Evolutionary conservation across 208 protist species (phyloP).

Genomic region (Acanthamoeba castellanii): DNA sequence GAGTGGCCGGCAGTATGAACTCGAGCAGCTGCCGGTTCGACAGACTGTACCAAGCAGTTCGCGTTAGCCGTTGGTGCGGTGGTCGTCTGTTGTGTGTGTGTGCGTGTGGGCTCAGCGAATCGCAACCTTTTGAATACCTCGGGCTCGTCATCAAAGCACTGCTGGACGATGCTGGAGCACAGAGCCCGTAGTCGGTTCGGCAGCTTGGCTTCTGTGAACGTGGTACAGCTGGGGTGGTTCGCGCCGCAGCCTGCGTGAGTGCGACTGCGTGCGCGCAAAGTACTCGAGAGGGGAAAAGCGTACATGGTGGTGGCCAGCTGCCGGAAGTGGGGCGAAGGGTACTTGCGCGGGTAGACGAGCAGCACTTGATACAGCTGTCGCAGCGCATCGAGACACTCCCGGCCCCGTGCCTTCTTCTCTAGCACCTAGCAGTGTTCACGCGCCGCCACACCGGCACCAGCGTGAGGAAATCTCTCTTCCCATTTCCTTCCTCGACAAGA

Average conservation of each 20-base stretch:
- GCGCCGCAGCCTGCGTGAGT: no score
- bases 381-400: background rate
- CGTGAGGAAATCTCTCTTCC: background rate
- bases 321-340: background rate
- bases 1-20: slow-evolving; percentile 14
- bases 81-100: no score
- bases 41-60: background rate
- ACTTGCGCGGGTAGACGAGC: background rate
- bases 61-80: no score
- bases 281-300: background rate
- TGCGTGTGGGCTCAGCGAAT: background rate
- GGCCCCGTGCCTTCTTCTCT: background rate
- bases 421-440: background rate
- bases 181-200: background rate
- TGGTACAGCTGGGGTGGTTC: background rate
- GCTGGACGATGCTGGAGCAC: background rate
- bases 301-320: slow-evolving; percentile 11
- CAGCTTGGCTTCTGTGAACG: background rate
- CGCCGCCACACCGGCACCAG: background rate
- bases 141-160: slow-evolving; percentile 50
- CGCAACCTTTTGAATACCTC: slow-evolving; percentile 36
- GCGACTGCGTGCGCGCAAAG: background rate
- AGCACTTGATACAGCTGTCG: background rate
- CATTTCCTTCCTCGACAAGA: background rate
- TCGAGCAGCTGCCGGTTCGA: slow-evolving; percentile 5